Evolutionary conservation across 108 stramenopile species (phyloP).

Genomic region (Chaetoceros muelleri): DNA sequence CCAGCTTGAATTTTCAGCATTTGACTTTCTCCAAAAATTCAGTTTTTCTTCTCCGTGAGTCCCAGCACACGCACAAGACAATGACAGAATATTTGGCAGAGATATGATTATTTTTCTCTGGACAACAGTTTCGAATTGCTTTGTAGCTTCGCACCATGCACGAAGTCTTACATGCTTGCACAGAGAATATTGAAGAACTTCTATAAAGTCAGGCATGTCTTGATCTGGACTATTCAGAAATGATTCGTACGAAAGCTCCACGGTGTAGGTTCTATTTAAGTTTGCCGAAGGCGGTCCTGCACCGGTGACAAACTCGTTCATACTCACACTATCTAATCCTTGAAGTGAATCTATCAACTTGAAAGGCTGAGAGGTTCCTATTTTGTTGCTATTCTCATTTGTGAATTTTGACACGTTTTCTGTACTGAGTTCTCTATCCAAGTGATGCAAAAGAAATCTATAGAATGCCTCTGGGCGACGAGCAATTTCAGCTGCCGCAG

Average conservation of each 20-base stretch:
- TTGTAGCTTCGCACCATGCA: conserved; percentile 54
- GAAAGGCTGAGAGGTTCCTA: conserved; percentile 1
- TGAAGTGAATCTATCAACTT: conserved; percentile 52
- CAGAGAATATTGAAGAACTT: conserved; percentile 57
- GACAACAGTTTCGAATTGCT: conserved; percentile 71
- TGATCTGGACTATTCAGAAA: conserved; percentile 17
- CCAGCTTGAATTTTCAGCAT: conserved; percentile 29
- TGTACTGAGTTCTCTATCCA: conserved; percentile 49
- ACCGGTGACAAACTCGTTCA: conserved; percentile 54
- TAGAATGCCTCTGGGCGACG: conserved; percentile 75
- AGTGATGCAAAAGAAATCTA: conserved; percentile 65
- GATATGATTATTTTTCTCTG: conserved; percentile 67
- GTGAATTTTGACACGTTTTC: not conserved
- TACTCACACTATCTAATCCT: conserved; percentile 60
- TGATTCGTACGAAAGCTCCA: conserved; percentile 59
- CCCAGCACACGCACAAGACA: conserved; percentile 75
- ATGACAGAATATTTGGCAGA: conserved; percentile 50
- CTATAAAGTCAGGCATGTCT: conserved; percentile 35
- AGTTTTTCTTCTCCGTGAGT: conserved; percentile 45
- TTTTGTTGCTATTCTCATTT: conserved; percentile 10
- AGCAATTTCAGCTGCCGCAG: conserved; percentile 52
- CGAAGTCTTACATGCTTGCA: conserved; percentile 66
- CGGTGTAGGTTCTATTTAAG: conserved; percentile 40
- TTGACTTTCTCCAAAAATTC: conserved; percentile 44
- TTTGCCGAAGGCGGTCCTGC: conserved; percentile 39